phyloP scores from a whole-genome alignment of 345 rosid species.

The Tarenaya hassleriana region DNA sequence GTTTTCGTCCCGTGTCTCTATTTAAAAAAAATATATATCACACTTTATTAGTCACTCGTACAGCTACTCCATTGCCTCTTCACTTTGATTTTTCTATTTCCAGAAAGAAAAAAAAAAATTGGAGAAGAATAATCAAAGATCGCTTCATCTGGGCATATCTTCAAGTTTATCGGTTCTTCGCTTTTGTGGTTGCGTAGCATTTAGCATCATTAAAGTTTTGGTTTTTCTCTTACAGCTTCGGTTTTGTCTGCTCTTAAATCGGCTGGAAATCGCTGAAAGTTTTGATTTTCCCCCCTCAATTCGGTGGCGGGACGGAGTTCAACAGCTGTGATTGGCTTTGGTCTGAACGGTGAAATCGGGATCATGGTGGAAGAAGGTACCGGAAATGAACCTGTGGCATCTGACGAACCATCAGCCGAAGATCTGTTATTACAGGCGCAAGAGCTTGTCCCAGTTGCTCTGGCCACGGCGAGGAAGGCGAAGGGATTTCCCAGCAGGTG shows the following conservation, averaged over 20 bases:
- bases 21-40: conserved; percentile 28
- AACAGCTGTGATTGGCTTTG: conserved; percentile 28
- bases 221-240: conserved; percentile 1
- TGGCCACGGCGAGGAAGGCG: conserved; percentile 50
- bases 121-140: conserved; percentile 3
- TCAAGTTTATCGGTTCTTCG: no score
- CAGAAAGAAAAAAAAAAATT: no score
- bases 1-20: no score
- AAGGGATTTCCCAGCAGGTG: conserved; percentile 75
- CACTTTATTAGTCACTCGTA: conserved; percentile 41
- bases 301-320: conserved; percentile 24
- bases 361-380: conserved; percentile 25
- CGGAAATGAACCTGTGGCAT: conserved; percentile 7
- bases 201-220: not conserved
- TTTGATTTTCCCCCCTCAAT: conserved; percentile 21
- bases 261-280: conserved; percentile 11
- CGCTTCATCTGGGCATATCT: not conserved
- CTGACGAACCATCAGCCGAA: conserved; percentile 42
- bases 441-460: conserved; percentile 64
- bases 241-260: not conserved
- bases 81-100: no score
- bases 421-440: conserved; percentile 65
- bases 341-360: not conserved
- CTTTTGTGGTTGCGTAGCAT: no score
- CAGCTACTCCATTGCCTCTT: conserved; percentile 68